These are phyloP conservation scores for Hymenoscyphus linearis DNA, from an alignment of 2,329 filamentous ascomycete species.

Conservation along the genomic window DNA sequence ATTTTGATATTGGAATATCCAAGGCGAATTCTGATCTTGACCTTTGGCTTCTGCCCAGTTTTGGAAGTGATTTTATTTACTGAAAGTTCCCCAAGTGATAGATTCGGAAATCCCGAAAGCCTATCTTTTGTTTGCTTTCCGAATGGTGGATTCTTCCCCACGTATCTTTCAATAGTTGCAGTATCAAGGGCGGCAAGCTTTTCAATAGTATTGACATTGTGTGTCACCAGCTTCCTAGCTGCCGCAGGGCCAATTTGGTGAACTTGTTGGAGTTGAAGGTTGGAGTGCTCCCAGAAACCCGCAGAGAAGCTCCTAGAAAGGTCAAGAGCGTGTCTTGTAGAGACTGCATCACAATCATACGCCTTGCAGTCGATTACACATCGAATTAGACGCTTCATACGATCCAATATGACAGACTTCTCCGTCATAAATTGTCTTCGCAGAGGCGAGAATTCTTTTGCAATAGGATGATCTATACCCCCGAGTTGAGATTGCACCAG, in stretches of 20 bases:
- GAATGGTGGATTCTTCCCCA: constrained; percentile 78
- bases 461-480: constrained; percentile 54
- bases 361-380: constrained; percentile 72
- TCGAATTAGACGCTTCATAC: constrained; percentile 63
- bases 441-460: constrained; percentile 51
- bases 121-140: constrained; percentile 63
- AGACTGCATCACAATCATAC: constrained; percentile 55
- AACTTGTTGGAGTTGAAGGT: constrained; percentile 78
- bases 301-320: constrained; percentile 72
- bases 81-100: constrained; percentile 40
- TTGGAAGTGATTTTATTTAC: constrained; percentile 26
- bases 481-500: constrained; percentile 73
- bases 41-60: constrained; percentile 40
- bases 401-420: constrained; percentile 59
- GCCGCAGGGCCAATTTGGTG: constrained; percentile 69
- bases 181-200: constrained; percentile 63
- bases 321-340: constrained; percentile 66
- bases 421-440: constrained; percentile 55
- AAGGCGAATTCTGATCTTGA: constrained; percentile 62
- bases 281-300: constrained; percentile 69
- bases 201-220: constrained; percentile 66
- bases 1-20: constrained; percentile 66
- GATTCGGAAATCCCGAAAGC: constrained; percentile 63
- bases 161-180: constrained; percentile 67
- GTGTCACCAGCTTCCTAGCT: constrained; percentile 67